These are phyloP conservation scores for Chaetomidium leptoderma DNA, from an alignment of 495 filamentous ascomycete species.

Conservation along the genomic window DNA sequence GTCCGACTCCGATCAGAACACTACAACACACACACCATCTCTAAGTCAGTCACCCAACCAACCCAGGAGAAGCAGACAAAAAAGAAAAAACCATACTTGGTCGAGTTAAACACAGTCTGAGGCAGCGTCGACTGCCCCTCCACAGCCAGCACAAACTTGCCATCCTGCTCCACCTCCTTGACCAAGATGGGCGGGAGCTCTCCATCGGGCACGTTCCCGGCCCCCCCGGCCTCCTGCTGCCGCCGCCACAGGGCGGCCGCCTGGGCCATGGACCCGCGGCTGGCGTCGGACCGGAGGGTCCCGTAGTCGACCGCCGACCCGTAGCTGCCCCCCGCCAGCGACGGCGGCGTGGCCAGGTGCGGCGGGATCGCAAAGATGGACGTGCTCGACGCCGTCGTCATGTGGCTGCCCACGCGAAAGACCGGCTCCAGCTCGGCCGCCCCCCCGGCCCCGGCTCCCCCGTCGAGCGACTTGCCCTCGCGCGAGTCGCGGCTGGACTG, in stretches of 20 bases:
- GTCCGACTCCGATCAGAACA: constrained; percentile 84
- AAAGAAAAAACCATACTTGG: constrained; percentile 55
- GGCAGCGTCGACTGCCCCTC: constrained; percentile 90
- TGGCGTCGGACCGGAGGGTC: constrained; percentile 63
- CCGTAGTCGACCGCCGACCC: constrained; percentile 65
- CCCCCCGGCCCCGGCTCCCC: constrained; percentile 6
- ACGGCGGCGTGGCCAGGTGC: constrained; percentile 57
- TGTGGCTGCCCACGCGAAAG: constrained; percentile 33
- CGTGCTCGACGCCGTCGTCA: constrained; percentile 18
- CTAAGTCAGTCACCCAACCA: constrained; percentile 24
- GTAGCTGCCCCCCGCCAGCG: constrained; percentile 59
- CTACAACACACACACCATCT: constrained; percentile 45
- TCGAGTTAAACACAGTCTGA: constrained; percentile 94
- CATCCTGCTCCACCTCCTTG: constrained; percentile 84
- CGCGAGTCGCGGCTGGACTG: constrained; percentile 31
- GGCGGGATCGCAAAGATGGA: constrained; percentile 61
- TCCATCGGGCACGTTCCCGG: constrained; percentile 47
- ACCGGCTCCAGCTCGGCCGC: constrained; percentile 32
- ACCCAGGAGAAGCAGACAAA: background rate
- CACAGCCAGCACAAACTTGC: constrained; percentile 73
- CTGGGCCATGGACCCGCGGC: constrained; percentile 56
- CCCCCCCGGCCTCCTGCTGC: constrained; percentile 53
- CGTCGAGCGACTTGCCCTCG: constrained; percentile 38
- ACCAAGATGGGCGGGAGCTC: constrained; percentile 77
- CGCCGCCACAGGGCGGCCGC: constrained; percentile 68